Conservation (phyloP, 805 yeast species). For the Lipomyces sp. region DNA sequence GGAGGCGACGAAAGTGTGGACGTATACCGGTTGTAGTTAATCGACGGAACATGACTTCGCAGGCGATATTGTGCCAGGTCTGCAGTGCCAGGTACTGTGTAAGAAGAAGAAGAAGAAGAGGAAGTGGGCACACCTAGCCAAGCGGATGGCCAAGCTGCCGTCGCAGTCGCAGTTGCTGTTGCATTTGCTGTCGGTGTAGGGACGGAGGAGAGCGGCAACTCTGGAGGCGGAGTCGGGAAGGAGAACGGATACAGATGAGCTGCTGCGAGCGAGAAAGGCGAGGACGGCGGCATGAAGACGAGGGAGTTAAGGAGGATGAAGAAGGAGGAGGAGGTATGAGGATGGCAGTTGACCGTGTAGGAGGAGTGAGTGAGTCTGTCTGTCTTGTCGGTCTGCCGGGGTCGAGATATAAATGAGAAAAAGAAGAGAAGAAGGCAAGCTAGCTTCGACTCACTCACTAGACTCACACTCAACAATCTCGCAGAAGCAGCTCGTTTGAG, state of each 20-base stretch:
- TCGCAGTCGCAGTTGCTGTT: background rate
- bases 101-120: too few relatives aligned
- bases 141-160: too few relatives aligned
- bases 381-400: too few relatives aligned
- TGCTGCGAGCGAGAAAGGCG: slow-evolving; percentile 9
- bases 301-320: background rate
- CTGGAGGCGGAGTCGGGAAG: slow-evolving; percentile 27
- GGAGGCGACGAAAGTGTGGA: slow-evolving; percentile 8
- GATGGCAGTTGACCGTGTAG: background rate
- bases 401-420: too few relatives aligned
- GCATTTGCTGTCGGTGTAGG: background rate
- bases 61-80: slow-evolving; percentile 3
- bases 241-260: slow-evolving; percentile 7
- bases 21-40: background rate
- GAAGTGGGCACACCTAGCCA: too few relatives aligned
- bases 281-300: background rate
- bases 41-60: slow-evolving; percentile 1
- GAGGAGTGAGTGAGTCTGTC: too few relatives aligned
- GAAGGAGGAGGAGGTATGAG: background rate
- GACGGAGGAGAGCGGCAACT: slow-evolving; percentile 2
- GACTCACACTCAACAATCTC: too few relatives aligned
- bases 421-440: too few relatives aligned
- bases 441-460: too few relatives aligned
- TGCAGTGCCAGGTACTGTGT: background rate
- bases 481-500: too few relatives aligned